phyloP scores from a whole-genome alignment of 495 filamentous ascomycete genomes.

The Cetradonia linearis region DNA sequence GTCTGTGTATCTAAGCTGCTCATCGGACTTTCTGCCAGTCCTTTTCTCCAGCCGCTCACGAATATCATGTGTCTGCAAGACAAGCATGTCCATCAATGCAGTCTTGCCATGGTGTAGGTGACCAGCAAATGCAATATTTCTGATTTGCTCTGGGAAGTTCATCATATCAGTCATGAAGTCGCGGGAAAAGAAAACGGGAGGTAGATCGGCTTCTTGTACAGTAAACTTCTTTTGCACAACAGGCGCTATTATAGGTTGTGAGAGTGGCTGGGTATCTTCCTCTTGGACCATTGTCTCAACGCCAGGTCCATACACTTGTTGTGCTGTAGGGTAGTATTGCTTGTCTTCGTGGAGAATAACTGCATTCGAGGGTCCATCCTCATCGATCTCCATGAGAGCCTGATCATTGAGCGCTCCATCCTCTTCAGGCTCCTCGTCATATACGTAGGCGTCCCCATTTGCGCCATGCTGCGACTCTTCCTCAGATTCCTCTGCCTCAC shows the following conservation, averaged over 20 bases:
- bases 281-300: conserved; percentile 96
- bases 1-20: conserved; percentile 91
- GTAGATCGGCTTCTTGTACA: conserved; percentile 82
- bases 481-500: conserved; percentile 80
- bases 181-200: conserved; percentile 74
- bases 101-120: conserved; percentile 98
- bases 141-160: conserved; percentile 87
- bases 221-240: conserved; percentile 92
- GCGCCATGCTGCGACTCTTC: conserved; percentile 70
- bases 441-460: conserved; percentile 64
- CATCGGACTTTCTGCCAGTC: conserved; percentile 70
- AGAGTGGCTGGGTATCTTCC: conserved; percentile 88
- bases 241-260: conserved; percentile 87
- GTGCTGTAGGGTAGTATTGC: conserved; percentile 95
- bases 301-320: conserved; percentile 85
- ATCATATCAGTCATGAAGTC: conserved; percentile 93
- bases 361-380: conserved; percentile 91
- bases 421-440: conserved; percentile 61
- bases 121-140: conserved; percentile 84
- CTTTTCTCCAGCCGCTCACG: conserved; percentile 64
- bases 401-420: conserved; percentile 47
- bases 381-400: conserved; percentile 91
- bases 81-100: conserved; percentile 96
- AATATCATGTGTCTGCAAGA: conserved; percentile 86
- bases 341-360: conserved; percentile 97